phyloP scores from a whole-genome alignment of 257 asterid genomes.

The Plantago ovata region DNA sequence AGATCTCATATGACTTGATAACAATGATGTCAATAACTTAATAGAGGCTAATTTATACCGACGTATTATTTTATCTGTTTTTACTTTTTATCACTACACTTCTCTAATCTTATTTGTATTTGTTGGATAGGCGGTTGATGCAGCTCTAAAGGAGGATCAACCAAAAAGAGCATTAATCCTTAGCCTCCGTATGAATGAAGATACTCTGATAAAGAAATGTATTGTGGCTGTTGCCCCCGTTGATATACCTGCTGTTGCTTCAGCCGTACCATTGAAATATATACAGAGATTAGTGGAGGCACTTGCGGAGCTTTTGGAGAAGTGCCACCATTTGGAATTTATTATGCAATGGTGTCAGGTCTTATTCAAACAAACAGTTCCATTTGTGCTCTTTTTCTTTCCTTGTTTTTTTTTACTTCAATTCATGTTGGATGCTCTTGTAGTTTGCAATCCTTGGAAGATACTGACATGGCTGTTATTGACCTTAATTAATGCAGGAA shows the following conservation, averaged over 20 bases:
- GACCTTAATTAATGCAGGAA: conserved; percentile 43
- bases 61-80: background rate
- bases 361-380: conserved; percentile 13
- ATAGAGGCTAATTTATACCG: background rate
- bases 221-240: conserved; percentile 55
- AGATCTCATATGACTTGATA: background rate
- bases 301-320: conserved; percentile 81
- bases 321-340: conserved; percentile 84
- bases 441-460: conserved; percentile 1
- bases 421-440: background rate
- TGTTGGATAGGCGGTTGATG: conserved; percentile 72
- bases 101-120: conserved; percentile 15
- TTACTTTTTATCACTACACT: conserved; percentile 1
- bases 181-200: conserved; percentile 92
- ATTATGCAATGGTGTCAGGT: conserved; percentile 95
- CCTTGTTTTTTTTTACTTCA: background rate
- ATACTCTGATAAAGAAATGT: conserved; percentile 76
- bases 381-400: background rate
- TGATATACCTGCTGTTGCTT: conserved; percentile 81
- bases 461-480: conserved; percentile 1
- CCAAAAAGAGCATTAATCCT: conserved; percentile 75
- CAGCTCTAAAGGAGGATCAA: conserved; percentile 64
- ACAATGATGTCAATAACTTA: background rate
- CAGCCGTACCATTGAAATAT: conserved; percentile 73
- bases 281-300: conserved; percentile 84